Conservation (phyloP, 2,329 filamentous ascomycete species). For the Colletotrichum sidae region DNA sequence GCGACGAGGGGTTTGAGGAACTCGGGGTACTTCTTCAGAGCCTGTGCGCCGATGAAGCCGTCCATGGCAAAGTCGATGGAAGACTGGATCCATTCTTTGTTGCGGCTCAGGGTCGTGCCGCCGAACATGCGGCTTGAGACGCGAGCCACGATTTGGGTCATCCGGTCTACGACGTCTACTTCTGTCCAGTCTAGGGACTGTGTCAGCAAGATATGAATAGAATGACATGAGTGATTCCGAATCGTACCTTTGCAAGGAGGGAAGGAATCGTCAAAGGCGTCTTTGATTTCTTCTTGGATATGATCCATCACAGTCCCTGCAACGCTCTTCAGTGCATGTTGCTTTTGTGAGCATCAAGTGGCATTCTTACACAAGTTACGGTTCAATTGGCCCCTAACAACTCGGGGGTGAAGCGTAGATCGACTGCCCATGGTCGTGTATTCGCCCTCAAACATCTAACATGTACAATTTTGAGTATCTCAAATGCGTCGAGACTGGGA, state of each 20-base stretch:
- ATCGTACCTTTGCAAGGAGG: slow-evolving; percentile 1
- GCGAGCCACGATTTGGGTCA: slow-evolving; percentile 44
- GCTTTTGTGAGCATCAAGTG: background rate
- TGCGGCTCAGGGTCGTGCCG: slow-evolving; percentile 40
- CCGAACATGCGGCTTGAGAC: slow-evolving; percentile 46
- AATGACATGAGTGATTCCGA: rapidly evolving
- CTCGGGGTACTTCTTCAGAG: slow-evolving; percentile 34
- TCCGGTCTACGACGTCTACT: slow-evolving; percentile 39
- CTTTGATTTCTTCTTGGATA: slow-evolving; percentile 4
- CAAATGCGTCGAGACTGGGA: background rate
- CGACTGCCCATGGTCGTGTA: slow-evolving; percentile 46
- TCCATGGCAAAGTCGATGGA: slow-evolving; percentile 45
- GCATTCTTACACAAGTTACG: slow-evolving; percentile 23
- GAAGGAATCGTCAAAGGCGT: slow-evolving; percentile 7
- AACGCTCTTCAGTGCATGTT: background rate
- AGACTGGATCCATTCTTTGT: slow-evolving; percentile 46
- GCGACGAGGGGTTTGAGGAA: slow-evolving; percentile 42
- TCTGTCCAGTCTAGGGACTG: slow-evolving; percentile 39
- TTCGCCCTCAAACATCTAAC: slow-evolving; percentile 46
- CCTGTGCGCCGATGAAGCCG: slow-evolving; percentile 44
- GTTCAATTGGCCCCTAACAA: slow-evolving; percentile 42
- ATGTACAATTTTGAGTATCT: background rate
- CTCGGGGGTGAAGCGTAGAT: slow-evolving; percentile 43
- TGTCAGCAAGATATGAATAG: slow-evolving; percentile 34
- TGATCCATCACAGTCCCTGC: slow-evolving; percentile 1